Percentiles rank a stretch among this genome's conserved stretches.
Conservation (phyloP, 1,284 basidiomycete species). For the Wolfiporia cocos region DNA sequence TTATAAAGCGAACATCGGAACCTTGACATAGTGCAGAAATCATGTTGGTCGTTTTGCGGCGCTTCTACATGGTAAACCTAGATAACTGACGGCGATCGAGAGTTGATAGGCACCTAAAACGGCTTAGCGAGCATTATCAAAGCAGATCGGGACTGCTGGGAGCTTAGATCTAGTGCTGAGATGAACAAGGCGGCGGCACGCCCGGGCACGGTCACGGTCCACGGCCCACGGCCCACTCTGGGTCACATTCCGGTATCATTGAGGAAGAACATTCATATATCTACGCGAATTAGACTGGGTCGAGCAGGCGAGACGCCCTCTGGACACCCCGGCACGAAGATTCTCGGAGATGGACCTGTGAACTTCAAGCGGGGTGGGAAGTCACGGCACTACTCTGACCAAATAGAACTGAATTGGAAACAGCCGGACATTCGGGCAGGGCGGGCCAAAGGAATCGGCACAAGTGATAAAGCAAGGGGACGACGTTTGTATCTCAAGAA, state of each 20-base stretch:
- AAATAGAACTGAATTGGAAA: slow-evolving; percentile 5
- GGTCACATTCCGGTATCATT: no score
- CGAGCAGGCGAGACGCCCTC: no score
- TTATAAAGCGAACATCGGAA: no score
- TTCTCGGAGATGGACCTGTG: background rate
- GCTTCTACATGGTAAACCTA: slow-evolving; percentile 2
- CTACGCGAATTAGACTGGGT: no score
- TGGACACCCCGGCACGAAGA: no score
- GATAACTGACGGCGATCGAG: slow-evolving; percentile 9
- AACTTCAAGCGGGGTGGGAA: background rate
- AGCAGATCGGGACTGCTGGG: slow-evolving; percentile 7
- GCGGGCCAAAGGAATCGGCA: background rate
- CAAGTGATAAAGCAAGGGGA: background rate
- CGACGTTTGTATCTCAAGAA: background rate
- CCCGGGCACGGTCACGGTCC: no score
- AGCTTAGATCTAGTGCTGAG: slow-evolving; percentile 5
- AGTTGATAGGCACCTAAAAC: slow-evolving; percentile 2
- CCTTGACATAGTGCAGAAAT: no score
- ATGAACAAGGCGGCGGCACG: no score
- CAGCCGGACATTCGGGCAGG: slow-evolving; percentile 3
- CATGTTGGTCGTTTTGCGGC: slow-evolving; percentile 2
- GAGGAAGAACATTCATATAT: no score
- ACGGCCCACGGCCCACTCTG: no score
- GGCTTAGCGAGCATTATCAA: slow-evolving; percentile 4
- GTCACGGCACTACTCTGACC: background rate